phyloP scores from a whole-genome alignment of 2,329 filamentous ascomycete species.

The Colletotrichum sublineola region DNA sequence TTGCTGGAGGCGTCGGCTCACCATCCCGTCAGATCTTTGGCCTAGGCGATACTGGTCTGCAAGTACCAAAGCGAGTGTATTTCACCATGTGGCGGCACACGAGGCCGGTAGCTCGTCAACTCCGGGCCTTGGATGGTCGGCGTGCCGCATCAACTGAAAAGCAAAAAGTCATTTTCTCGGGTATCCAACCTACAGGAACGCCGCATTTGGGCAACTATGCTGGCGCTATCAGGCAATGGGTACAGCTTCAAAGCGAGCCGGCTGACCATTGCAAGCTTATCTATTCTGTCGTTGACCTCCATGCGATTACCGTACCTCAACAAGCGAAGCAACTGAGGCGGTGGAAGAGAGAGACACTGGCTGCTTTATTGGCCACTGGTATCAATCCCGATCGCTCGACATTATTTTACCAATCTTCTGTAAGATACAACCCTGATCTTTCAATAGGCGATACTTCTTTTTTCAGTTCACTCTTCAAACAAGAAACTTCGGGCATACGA shows the following conservation, averaged over 20 bases:
- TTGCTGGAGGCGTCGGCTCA: neutral
- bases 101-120: neutral
- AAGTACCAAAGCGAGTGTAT: neutral
- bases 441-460: neutral
- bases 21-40: neutral
- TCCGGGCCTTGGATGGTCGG: neutral
- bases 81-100: conserved; percentile 29
- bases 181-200: conserved; percentile 95
- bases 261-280: conserved; percentile 72
- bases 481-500: neutral
- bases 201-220: conserved; percentile 97
- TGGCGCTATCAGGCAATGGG: conserved; percentile 90
- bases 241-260: conserved; percentile 78
- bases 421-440: neutral
- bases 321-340: conserved; percentile 70
- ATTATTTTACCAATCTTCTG: conserved; percentile 86
- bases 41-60: neutral
- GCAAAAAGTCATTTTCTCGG: conserved; percentile 82
- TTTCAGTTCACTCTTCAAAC: neutral
- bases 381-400: conserved; percentile 81
- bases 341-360: conserved; percentile 81
- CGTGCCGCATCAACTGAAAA: conserved; percentile 24
- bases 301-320: conserved; percentile 88
- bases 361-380: conserved; percentile 85
- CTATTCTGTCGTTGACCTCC: conserved; percentile 92